A percentile compares a stretch with the other conserved stretches of the same genome.
Conservation (phyloP, 2,329 filamentous ascomycete species). For the Keithomyces neogunnii region DNA sequence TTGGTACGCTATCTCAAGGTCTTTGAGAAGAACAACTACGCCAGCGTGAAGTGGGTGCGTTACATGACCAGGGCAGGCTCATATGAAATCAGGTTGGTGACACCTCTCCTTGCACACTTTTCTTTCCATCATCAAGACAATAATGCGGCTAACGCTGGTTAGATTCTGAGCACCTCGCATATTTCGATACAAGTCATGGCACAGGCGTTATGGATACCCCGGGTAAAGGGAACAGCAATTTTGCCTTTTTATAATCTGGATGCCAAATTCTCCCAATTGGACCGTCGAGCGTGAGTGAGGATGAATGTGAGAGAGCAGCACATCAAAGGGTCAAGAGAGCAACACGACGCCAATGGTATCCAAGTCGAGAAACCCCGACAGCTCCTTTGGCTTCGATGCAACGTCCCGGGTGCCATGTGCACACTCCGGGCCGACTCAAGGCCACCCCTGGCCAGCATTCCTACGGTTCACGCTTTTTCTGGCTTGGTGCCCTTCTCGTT, state of each 20-base stretch:
- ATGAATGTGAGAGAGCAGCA: neutral
- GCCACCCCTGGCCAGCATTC: neutral
- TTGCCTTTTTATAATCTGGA: neutral
- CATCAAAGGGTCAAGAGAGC: neutral
- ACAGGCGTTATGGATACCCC: slow-evolving; percentile 4
- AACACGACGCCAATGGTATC: neutral
- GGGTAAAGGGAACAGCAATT: neutral
- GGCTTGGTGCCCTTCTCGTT: neutral
- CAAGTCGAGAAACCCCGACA: neutral
- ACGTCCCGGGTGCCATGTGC: neutral
- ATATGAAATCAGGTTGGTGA: slow-evolving; percentile 79
- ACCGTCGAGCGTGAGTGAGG: neutral
- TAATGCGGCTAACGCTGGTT: slow-evolving; percentile 8
- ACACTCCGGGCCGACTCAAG: neutral
- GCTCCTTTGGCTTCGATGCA: neutral
- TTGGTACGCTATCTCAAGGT: slow-evolving; percentile 94
- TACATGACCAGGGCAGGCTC: slow-evolving; percentile 98
- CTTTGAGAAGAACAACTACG: slow-evolving; percentile 99
- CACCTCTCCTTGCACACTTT: neutral
- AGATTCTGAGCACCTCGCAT: slow-evolving; percentile 24
- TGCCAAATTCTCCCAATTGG: too few species aligned
- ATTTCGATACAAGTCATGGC: slow-evolving; percentile 2
- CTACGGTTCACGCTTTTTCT: too few species aligned
- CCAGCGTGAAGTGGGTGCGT: slow-evolving; percentile 96
- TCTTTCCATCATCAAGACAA: neutral